A percentile compares a stretch with the other conserved stretches of the same genome.
Conservation (phyloP, 2,329 filamentous ascomycete genomes). For the Neocatenulostroma microsporum region DNA sequence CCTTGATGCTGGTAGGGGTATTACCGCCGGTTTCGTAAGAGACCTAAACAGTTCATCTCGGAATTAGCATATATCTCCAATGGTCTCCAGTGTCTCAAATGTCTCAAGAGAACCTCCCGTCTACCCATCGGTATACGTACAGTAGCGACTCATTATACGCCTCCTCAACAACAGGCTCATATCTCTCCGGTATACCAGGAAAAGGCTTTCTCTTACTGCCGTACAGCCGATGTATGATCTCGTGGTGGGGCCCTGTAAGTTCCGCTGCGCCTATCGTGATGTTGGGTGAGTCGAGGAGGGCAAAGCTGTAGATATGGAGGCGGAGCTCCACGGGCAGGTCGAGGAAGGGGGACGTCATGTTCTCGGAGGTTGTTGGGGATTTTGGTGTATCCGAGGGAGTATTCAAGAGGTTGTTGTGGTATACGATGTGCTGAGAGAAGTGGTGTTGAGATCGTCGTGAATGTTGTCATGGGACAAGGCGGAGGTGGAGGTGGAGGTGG, state of each 20-base stretch:
- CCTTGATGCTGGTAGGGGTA: constrained; percentile 10
- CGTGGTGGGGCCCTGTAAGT: constrained; percentile 24
- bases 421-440: too few relatives aligned
- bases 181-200: constrained; percentile 31
- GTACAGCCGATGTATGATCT: constrained; percentile 25
- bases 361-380: too few relatives aligned
- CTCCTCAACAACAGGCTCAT: constrained; percentile 29
- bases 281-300: constrained; percentile 28
- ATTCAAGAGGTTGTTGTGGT: too few relatives aligned
- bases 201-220: constrained; percentile 19
- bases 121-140: too few relatives aligned
- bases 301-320: constrained; percentile 36
- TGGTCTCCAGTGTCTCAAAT: too few relatives aligned
- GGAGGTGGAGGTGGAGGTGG: too few relatives aligned
- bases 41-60: too few relatives aligned
- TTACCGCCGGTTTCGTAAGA: constrained; percentile 21
- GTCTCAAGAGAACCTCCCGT: too few relatives aligned
- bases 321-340: constrained; percentile 35
- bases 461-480: too few relatives aligned
- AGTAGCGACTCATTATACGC: constrained; percentile 30
- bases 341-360: constrained; percentile 18
- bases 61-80: too few relatives aligned
- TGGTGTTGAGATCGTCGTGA: too few relatives aligned
- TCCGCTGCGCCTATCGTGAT: constrained; percentile 35
- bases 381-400: too few relatives aligned